phyloP scores from a whole-genome alignment of 371 early-diverging fungal species.

The Fennellomyces sp. region DNA sequence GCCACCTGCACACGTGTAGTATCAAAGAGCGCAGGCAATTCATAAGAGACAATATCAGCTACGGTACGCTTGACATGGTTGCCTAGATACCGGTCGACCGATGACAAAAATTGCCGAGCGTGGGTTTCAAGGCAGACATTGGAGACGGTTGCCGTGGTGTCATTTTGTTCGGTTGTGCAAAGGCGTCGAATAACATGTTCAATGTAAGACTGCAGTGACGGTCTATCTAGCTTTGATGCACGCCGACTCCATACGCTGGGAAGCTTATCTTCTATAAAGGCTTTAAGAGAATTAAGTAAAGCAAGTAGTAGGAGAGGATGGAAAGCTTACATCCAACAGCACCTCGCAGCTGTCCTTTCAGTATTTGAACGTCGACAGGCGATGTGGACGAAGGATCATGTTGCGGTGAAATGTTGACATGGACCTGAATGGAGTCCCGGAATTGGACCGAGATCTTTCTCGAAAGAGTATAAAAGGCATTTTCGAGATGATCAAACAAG shows the following conservation, averaged over 20 bases:
- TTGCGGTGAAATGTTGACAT: slow-evolving; percentile 6
- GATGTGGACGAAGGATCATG: neutral
- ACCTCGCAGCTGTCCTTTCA: slow-evolving; percentile 38
- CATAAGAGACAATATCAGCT: slow-evolving; percentile 16
- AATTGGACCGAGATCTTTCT: slow-evolving; percentile 32
- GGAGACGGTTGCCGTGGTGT: slow-evolving; percentile 1
- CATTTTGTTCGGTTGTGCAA: neutral
- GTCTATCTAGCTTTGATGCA: slow-evolving; percentile 23
- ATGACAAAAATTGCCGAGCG: slow-evolving; percentile 16
- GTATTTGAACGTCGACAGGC: slow-evolving; percentile 32
- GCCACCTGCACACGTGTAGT: slow-evolving; percentile 15
- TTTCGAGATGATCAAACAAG: slow-evolving; percentile 37
- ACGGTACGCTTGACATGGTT: slow-evolving; percentile 16
- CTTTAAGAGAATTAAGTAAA: slow-evolving; percentile 11
- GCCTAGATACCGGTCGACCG: slow-evolving; percentile 15
- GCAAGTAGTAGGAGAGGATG: neutral
- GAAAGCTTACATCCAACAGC: slow-evolving; percentile 38
- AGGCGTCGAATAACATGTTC: slow-evolving; percentile 2
- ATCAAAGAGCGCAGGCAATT: slow-evolving; percentile 16
- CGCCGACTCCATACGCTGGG: slow-evolving; percentile 37
- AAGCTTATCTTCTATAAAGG: slow-evolving; percentile 39
- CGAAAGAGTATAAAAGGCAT: slow-evolving; percentile 26
- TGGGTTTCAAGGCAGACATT: slow-evolving; percentile 14
- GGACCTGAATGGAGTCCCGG: slow-evolving; percentile 31
- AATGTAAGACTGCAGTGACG: slow-evolving; percentile 22